phyloP scores from a whole-genome alignment of 2,329 filamentous ascomycete genomes.

The Aureobasidium sp. region DNA sequence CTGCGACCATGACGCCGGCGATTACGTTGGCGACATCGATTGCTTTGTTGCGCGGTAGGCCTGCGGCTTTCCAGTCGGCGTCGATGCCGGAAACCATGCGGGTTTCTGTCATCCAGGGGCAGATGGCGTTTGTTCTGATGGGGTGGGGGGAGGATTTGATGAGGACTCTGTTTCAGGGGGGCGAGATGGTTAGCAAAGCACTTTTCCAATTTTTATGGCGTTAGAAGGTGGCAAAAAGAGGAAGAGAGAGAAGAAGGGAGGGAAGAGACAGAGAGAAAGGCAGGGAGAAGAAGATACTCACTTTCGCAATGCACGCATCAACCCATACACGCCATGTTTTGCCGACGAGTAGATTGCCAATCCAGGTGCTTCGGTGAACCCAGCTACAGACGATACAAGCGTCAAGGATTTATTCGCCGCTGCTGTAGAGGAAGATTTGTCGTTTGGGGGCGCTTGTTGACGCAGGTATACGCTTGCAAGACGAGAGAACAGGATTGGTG shows the following conservation, averaged over 20 bases:
- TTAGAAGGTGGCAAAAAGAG: too few species aligned
- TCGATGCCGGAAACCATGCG: slow-evolving; percentile 32
- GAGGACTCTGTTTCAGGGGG: slow-evolving; percentile 25
- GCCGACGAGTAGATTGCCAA: slow-evolving; percentile 42
- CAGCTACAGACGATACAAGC: slow-evolving; percentile 41
- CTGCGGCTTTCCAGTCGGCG: slow-evolving; percentile 32
- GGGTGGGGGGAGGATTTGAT: slow-evolving; percentile 24
- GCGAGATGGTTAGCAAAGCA: too few species aligned
- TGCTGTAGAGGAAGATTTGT: slow-evolving; percentile 19
- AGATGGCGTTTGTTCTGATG: slow-evolving; percentile 40
- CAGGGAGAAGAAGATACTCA: slow-evolving; percentile 21
- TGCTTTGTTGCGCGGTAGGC: slow-evolving; percentile 35
- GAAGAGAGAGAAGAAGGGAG: too few species aligned
- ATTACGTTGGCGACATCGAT: slow-evolving; percentile 36
- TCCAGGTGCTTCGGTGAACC: slow-evolving; percentile 44
- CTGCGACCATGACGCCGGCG: slow-evolving; percentile 30
- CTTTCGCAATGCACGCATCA: slow-evolving; percentile 41
- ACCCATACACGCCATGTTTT: slow-evolving; percentile 46
- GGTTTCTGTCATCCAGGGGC: slow-evolving; percentile 40
- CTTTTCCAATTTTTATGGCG: too few species aligned
- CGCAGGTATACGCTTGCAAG: slow-evolving; percentile 46
- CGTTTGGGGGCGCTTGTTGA: slow-evolving; percentile 30
- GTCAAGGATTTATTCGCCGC: slow-evolving; percentile 36
- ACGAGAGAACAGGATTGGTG: slow-evolving; percentile 41
- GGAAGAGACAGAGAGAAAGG: too few species aligned